Conservation (phyloP, 805 yeast species). For the Kuraishia cidri region DNA sequence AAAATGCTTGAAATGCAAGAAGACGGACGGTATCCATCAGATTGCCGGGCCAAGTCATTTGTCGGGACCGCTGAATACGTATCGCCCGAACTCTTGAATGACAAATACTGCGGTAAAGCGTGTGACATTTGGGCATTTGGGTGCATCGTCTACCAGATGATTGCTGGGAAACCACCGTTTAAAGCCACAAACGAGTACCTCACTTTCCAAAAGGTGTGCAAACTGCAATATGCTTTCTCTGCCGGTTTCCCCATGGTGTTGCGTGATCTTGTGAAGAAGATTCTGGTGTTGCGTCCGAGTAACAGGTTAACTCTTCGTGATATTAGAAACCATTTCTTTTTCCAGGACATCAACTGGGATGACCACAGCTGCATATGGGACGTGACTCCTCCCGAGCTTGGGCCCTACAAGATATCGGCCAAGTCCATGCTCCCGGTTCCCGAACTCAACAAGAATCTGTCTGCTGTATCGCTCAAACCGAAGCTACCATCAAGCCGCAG, state of each 20-base stretch:
- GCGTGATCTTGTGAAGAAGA: constrained; percentile 65
- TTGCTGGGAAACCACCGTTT: constrained; percentile 69
- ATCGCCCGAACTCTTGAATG: constrained; percentile 71
- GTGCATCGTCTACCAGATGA: constrained; percentile 52
- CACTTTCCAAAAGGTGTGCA: constrained; percentile 75
- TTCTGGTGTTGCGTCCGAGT: constrained; percentile 55
- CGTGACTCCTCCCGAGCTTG: constrained; percentile 48
- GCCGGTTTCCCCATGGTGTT: constrained; percentile 75
- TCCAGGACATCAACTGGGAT: constrained; percentile 43
- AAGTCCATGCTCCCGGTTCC: constrained; percentile 76
- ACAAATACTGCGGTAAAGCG: constrained; percentile 55
- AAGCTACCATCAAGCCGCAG: constrained; percentile 2
- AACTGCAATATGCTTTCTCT: constrained; percentile 72
- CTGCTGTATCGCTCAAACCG: constrained; percentile 1
- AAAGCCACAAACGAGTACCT: constrained; percentile 76
- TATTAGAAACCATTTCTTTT: constrained; percentile 59
- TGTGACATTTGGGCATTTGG: constrained; percentile 59
- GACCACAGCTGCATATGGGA: constrained; percentile 52
- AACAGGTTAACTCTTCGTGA: constrained; percentile 48
- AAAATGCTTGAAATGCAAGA: constrained; percentile 49
- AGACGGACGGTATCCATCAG: constrained; percentile 50
- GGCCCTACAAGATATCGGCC: constrained; percentile 69
- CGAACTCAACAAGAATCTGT: constrained; percentile 20
- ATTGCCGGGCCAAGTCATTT: constrained; percentile 67
- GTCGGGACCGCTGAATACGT: constrained; percentile 86